phyloP scores from a whole-genome alignment of 331 rosid genomes.

The Prunus yedoensis region DNA sequence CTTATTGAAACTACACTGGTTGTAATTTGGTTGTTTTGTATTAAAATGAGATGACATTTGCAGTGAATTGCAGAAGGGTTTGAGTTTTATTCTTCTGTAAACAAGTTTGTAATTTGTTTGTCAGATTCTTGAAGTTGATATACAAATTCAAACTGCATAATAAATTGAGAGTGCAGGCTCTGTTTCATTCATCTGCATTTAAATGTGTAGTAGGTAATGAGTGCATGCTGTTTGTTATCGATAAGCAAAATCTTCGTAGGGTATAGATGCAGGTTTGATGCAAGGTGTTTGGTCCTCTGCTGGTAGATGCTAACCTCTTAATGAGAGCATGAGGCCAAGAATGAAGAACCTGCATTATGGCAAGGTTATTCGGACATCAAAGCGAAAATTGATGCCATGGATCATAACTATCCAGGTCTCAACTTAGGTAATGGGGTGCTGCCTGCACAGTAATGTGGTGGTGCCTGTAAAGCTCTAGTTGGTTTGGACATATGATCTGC shows the following conservation, averaged over 20 bases:
- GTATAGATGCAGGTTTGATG: neutral
- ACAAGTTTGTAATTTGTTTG: neutral
- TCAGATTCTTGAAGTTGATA: slow-evolving; percentile 1
- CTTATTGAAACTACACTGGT: neutral
- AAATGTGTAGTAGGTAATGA: neutral
- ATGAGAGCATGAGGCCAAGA: neutral
- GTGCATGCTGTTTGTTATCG: neutral
- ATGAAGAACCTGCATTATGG: neutral
- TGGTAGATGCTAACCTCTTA: neutral
- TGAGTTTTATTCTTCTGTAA: neutral
- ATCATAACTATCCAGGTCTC: neutral
- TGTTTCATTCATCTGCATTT: neutral
- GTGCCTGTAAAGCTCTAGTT: neutral
- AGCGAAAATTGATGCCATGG: neutral
- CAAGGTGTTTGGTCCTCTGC: neutral
- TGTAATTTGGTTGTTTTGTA: neutral
- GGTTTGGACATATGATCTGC: neutral
- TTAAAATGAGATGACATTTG: neutral
- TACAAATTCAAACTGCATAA: slow-evolving; percentile 6
- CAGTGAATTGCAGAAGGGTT: neutral
- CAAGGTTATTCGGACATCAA: neutral
- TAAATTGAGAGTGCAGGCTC: neutral
- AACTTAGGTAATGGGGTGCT: neutral
- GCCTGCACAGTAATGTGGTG: too few relatives aligned
- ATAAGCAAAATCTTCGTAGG: neutral